A percentile compares a stretch with the other conserved stretches of the same genome.
phyloP scores from a whole-genome alignment of 2,329 filamentous ascomycete genomes.

The Chrysoporthe puriensis region DNA sequence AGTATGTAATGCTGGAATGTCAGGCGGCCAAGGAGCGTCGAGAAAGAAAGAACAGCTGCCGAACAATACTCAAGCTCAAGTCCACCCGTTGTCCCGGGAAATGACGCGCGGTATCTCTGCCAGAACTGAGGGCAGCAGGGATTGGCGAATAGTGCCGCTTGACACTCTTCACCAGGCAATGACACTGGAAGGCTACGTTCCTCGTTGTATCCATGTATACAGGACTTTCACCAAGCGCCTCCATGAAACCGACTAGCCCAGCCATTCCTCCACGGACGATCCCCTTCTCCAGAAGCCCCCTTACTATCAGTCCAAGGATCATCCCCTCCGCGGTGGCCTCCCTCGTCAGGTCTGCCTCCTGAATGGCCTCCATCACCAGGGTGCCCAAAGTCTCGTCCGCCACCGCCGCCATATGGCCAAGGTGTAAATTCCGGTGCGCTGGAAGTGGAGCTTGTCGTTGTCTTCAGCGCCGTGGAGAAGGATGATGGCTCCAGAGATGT shows the following conservation, averaged over 20 bases:
- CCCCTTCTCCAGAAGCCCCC: background rate
- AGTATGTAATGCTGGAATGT: conserved; percentile 1
- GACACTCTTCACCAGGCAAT: background rate
- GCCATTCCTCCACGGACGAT: background rate
- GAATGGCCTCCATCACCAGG: conserved; percentile 4
- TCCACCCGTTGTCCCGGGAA: background rate
- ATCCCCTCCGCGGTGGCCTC: conserved; percentile 11
- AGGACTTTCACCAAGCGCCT: background rate
- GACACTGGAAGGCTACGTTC: background rate
- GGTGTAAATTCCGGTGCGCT: conserved; percentile 16
- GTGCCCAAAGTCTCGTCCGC: background rate
- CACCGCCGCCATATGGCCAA: conserved; percentile 14
- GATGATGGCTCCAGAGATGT: conserved; percentile 5
- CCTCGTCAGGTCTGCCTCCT: conserved; percentile 8
- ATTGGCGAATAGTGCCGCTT: background rate
- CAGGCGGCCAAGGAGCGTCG: conserved; percentile 24
- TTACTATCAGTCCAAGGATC: conserved; percentile 5
- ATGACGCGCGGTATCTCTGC: background rate
- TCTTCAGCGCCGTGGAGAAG: conserved; percentile 20
- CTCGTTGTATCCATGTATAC: background rate
- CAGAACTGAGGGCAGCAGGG: background rate
- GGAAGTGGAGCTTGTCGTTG: conserved; percentile 11
- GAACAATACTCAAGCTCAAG: background rate
- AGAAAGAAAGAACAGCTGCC: conserved; percentile 19
- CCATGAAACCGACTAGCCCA: background rate